A percentile compares a stretch with the other conserved stretches of the same genome.
These are phyloP conservation scores for Trichoderma sp. DNA, from an alignment of 2,329 filamentous ascomycete genomes.

Conservation along the genomic window DNA sequence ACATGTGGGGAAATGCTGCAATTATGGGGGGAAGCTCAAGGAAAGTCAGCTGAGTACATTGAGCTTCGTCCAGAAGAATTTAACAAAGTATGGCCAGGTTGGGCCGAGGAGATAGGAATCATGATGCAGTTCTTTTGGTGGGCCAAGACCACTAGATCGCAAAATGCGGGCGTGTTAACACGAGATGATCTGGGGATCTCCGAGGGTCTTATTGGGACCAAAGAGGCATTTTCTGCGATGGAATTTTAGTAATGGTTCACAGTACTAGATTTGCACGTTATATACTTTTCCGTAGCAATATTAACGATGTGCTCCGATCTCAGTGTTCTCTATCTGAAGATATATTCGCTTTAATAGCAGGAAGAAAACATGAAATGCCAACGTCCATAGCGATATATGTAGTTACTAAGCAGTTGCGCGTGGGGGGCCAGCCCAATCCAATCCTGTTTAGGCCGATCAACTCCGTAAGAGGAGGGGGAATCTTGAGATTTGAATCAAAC, in stretches of 20 bases:
- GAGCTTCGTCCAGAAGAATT: background rate
- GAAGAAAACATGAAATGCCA: background rate
- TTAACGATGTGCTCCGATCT: background rate
- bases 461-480: background rate
- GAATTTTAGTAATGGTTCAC: background rate
- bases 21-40: background rate
- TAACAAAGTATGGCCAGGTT: background rate
- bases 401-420: background rate
- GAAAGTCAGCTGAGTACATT: background rate
- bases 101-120: background rate
- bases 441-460: background rate
- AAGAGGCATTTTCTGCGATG: background rate
- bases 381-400: background rate
- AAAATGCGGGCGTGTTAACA: background rate
- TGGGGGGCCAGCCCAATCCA: background rate
- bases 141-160: background rate
- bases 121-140: background rate
- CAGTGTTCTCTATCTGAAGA: background rate
- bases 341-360: background rate
- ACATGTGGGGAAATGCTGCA: background rate
- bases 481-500: background rate
- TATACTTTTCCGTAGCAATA: background rate
- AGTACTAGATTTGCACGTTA: background rate
- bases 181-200: background rate
- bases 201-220: background rate